Base-by-base conservation (phyloP, 176 grass and related monocot genomes). In the Oryza coarctata region DNA sequence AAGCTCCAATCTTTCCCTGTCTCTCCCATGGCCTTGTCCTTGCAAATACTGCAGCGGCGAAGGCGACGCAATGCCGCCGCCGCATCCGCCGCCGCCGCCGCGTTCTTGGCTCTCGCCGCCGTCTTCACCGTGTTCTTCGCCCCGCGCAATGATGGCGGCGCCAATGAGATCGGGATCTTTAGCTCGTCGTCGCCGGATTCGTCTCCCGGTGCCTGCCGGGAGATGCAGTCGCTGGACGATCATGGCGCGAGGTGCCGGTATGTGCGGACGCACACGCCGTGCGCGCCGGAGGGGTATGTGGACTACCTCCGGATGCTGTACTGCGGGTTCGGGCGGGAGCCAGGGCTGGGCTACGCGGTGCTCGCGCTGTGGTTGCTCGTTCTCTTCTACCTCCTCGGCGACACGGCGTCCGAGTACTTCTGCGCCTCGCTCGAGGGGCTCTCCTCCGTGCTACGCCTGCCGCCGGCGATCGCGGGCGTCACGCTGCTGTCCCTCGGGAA, bases 361-460 rank as follows among this genome's bases (percentile, higher is more conserved):
- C 74, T 90, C 17, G 40, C 27, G 1, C 77, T 92, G 52, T 97
- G 88, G 90, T 88, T 97, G 2, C 45, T 93, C 4, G 38, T 89
- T 3, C 90, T 98, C 43, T 98, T 98, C 86, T 98, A 98, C 87
- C 78, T 98, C 29, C 92, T 98, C 22, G 95, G 92, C 18, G 90
- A 91, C 92, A 98, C 95, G 1, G 90, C 95, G 6, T 94, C 92
- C 1, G 55, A 55, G 5, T 98, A 91, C 90, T 98, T 98, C 65
- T 93, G 95, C 81, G 86, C 82, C 9, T 83, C 92, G 8, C 81
- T 94, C 0, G 86, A 89, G 79, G 87, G 81, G 7, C 88, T 98
- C 9, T 93, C 92, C 0, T 44, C 47, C 12, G 81, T 71, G 27
- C 88, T 98, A 2, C 85, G 85, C 3, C 84, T 98, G 3, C 91